Evolutionary conservation across 345 rosid genomes (phyloP).

Genomic region (Citrus glauca): DNA sequence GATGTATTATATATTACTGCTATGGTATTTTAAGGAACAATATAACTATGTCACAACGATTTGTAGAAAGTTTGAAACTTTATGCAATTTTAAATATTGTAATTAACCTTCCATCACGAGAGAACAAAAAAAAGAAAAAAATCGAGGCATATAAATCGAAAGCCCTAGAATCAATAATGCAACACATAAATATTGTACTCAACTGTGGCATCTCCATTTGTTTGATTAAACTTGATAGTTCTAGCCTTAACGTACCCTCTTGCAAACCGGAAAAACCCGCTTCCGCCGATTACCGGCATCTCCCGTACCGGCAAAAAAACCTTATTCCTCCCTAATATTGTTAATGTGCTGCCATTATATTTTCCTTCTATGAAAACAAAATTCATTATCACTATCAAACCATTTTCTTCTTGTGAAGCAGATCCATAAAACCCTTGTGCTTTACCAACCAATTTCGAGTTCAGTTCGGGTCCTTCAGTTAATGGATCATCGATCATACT

Average conservation of each 20-base stretch:
- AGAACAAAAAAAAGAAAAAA: too few species aligned
- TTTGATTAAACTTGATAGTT: constrained; percentile 36
- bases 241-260: constrained; percentile 62
- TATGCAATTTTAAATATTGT: too few species aligned
- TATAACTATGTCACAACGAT: too few species aligned
- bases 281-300: constrained; percentile 76
- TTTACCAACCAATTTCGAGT: constrained; percentile 57
- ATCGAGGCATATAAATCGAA: background rate
- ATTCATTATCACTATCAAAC: constrained; percentile 66
- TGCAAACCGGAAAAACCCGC: constrained; percentile 75
- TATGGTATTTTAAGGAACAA: too few species aligned
- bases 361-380: constrained; percentile 62
- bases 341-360: constrained; percentile 63
- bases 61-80: too few species aligned
- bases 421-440: constrained; percentile 73
- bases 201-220: constrained; percentile 38
- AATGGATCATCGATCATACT: constrained; percentile 66
- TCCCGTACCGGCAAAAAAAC: constrained; percentile 52
- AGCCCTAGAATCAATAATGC: constrained; percentile 34
- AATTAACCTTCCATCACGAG: too few species aligned
- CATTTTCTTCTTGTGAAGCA: constrained; percentile 51
- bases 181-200: constrained; percentile 53
- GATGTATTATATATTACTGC: too few species aligned
- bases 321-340: constrained; percentile 63
- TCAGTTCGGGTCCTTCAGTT: constrained; percentile 47